Base-by-base conservation (phyloP, 2,329 filamentous ascomycete genomes). In the Botrytis porri region DNA sequence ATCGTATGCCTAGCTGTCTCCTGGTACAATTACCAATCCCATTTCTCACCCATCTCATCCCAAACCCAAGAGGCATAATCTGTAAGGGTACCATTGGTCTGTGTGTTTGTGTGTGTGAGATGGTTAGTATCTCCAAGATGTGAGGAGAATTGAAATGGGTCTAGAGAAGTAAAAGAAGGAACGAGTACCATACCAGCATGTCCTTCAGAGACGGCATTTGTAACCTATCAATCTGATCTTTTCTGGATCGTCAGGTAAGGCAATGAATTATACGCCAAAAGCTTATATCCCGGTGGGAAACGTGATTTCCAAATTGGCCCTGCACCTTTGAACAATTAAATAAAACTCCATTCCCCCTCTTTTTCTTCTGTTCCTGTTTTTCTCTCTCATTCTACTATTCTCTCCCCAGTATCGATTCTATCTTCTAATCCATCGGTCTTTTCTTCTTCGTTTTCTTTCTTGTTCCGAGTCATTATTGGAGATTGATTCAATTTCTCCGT, bases 291-390 rank as follows among this genome's bases (percentile, higher is more conserved):
- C 48, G 48, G 65, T 32, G 65, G 70, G 54, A 57, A 66, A 57
- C 67, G 67, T 70, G 67, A 70, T 70, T 62, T 67, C 45, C 64
- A 67, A 57, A 39, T 67, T 67, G 64, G 64, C 64, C 64, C 64
- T 66, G 63, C 63, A 66, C 63, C 63, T 67, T 54, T 67, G 48
- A 67, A 66, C 60, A 57, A 64, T 69, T 74, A 75, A 73, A 75
- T 75, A 76, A 76, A 74, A 75, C 73, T 73, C 62, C 69, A 73
- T 73, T 71, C 65, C 64, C 66, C 69, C 62, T 67, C 72, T 73
- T 67, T 54, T 71, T 73, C 65, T 70, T 48, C 43, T 48, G 51
- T 35, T 45, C 57, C 51, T 51, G 41, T 61, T 71, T 63, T 69
- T 69, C 41, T 60, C 51, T 71, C 70, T 70, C 72, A 69, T 69